A percentile compares a stretch with the other conserved stretches of the same genome.
Conservation (phyloP, 139 green algal species). For the Monoraphidium neglectum region DNA sequence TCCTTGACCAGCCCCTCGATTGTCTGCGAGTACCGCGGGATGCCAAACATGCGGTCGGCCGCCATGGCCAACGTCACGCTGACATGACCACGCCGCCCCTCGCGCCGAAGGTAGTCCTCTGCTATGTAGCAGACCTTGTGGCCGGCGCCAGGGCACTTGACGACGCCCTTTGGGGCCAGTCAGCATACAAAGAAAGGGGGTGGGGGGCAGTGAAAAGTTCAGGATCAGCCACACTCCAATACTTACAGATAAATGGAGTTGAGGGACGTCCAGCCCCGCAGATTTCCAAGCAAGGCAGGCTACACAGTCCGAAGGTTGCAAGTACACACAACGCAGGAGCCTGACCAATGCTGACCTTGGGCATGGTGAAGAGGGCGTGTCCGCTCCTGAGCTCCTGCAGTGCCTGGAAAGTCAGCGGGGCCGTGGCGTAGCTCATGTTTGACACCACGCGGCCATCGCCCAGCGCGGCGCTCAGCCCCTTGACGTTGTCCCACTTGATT, state of each 20-base stretch:
- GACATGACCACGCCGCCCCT: neutral
- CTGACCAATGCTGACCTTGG: too few species aligned
- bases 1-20: neutral
- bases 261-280: too few species aligned
- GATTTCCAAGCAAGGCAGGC: too few species aligned
- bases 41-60: neutral
- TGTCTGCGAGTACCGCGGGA: slow-evolving; percentile 5
- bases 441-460: slow-evolving; percentile 16
- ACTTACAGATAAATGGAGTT: too few species aligned
- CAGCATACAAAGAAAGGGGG: too few species aligned
- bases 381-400: neutral
- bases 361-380: slow-evolving; percentile 16
- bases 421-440: neutral
- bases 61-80: neutral
- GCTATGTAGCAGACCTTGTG: neutral
- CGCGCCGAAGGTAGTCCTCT: slow-evolving; percentile 10
- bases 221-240: too few species aligned
- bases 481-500: slow-evolving; percentile 14
- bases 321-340: too few species aligned
- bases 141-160: slow-evolving; percentile 13
- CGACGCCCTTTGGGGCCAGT: neutral
- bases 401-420: slow-evolving; percentile 2
- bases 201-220: too few species aligned
- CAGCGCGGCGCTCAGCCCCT: slow-evolving; percentile 2
- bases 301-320: too few species aligned